Evolutionary conservation across 2,329 filamentous ascomycete species (phyloP).

Genomic region (Paecilomyces niveus): DNA sequence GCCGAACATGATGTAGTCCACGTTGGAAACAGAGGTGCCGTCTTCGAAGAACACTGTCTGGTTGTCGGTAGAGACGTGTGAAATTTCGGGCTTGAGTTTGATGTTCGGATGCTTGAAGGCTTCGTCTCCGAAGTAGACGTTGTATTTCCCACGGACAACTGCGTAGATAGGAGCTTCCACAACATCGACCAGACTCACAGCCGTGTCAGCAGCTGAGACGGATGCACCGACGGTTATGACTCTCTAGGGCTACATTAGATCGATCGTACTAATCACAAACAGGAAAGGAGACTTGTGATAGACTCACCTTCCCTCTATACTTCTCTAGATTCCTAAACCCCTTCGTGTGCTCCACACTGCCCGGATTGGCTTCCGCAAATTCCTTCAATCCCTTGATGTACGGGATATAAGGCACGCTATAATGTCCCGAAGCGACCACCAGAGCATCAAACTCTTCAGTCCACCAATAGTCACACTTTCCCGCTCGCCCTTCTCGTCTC

Average conservation of each 20-base stretch:
- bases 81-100: constrained; percentile 20
- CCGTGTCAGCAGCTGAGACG: constrained; percentile 58
- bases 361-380: constrained; percentile 31
- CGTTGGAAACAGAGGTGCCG: constrained; percentile 43
- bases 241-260: constrained; percentile 29
- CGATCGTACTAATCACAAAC: not conserved
- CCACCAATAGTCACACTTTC: constrained; percentile 54
- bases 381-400: constrained; percentile 35
- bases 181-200: constrained; percentile 44
- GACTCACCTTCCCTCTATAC: constrained; percentile 30
- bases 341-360: constrained; percentile 35
- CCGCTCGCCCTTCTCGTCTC: constrained; percentile 27
- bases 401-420: constrained; percentile 49
- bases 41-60: constrained; percentile 50
- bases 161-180: constrained; percentile 45
- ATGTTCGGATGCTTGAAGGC: constrained; percentile 54
- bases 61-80: constrained; percentile 32
- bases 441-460: constrained; percentile 56
- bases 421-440: constrained; percentile 55
- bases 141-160: constrained; percentile 47
- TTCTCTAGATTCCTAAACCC: constrained; percentile 30
- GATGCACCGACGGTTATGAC: constrained; percentile 58
- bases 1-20: constrained; percentile 60
- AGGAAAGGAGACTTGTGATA: not conserved
- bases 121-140: constrained; percentile 51